Conservation (phyloP, 2,329 filamentous ascomycete genomes). For the Alternaria solani region DNA sequence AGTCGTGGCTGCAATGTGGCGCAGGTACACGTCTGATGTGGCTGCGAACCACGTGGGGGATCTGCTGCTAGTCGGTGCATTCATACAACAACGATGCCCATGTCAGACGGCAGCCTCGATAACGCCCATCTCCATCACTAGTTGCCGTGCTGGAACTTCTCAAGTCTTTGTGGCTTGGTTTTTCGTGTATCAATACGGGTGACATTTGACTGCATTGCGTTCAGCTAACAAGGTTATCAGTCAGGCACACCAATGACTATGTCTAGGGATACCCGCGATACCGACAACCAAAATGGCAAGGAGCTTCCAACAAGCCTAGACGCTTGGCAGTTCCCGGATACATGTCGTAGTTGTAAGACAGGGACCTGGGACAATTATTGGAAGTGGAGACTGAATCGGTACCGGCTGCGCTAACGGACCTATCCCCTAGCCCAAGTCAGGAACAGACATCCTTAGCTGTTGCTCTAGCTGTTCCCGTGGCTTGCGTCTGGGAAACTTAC, state of each 20-base stretch:
- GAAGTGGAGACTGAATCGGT: constrained; percentile 13
- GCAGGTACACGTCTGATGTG: constrained; percentile 10
- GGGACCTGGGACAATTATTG: constrained; percentile 5
- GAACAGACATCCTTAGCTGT: constrained; percentile 10
- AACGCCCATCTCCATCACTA: background rate
- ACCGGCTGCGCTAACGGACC: constrained; percentile 12
- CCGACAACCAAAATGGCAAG: background rate
- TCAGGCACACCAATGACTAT: background rate
- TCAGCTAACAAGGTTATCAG: background rate
- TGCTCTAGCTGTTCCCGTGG: constrained; percentile 6
- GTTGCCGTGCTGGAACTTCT: background rate
- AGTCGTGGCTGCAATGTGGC: constrained; percentile 4
- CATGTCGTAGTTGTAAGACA: constrained; percentile 7
- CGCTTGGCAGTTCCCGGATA: background rate
- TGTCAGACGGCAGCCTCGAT: background rate
- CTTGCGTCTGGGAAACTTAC: constrained; percentile 10
- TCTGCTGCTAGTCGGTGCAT: constrained; percentile 7
- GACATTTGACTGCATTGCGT: background rate
- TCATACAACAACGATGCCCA: constrained; percentile 11
- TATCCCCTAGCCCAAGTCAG: constrained; percentile 11
- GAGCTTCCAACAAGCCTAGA: background rate
- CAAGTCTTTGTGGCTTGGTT: background rate
- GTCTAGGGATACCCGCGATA: background rate
- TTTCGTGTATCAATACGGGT: background rate
- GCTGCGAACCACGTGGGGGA: constrained; percentile 27